phyloP scores from a whole-genome alignment of 208 protist species.

The Leishmania braziliensis region DNA sequence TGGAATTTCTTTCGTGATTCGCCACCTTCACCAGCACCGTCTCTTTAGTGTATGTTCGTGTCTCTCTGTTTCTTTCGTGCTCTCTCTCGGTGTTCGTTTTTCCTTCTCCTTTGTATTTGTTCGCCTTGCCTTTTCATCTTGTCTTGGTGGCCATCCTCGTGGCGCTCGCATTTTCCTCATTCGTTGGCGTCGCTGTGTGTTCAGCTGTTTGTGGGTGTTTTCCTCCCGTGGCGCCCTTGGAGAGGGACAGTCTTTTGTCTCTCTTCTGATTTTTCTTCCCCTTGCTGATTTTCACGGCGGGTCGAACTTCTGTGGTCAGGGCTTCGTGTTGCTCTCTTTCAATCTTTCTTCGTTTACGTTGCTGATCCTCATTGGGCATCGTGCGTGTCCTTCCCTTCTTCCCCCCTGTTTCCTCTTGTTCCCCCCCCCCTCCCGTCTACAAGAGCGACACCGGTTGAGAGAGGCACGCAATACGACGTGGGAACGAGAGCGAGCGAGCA shows the following conservation, averaged over 20 bases:
- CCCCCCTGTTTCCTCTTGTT: not conserved
- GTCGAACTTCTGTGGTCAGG: not conserved
- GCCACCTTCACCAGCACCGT: too few relatives aligned
- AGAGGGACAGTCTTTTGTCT: not conserved
- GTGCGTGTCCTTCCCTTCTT: not conserved
- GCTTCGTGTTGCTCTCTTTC: not conserved
- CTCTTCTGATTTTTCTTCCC: not conserved
- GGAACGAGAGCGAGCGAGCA: not conserved
- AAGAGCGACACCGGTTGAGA: not conserved
- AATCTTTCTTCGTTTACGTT: not conserved
- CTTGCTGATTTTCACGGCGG: not conserved
- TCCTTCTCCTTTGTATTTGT: not conserved
- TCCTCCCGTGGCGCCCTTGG: not conserved
- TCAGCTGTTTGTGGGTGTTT: not conserved
- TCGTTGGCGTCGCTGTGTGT: not conserved
- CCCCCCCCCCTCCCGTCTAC: not conserved
- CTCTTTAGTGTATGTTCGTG: not conserved
- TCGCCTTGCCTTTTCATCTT: too few relatives aligned
- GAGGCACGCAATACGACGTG: not conserved
- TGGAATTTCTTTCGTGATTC: too few relatives aligned
- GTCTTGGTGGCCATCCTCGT: too few relatives aligned
- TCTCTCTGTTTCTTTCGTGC: not conserved
- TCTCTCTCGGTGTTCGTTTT: conserved; percentile 4
- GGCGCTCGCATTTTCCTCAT: not conserved
- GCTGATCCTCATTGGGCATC: not conserved